A percentile compares a stretch with the other conserved stretches of the same genome.
Conservation (phyloP, 257 asterid species). For the Verbascum thapsus region DNA sequence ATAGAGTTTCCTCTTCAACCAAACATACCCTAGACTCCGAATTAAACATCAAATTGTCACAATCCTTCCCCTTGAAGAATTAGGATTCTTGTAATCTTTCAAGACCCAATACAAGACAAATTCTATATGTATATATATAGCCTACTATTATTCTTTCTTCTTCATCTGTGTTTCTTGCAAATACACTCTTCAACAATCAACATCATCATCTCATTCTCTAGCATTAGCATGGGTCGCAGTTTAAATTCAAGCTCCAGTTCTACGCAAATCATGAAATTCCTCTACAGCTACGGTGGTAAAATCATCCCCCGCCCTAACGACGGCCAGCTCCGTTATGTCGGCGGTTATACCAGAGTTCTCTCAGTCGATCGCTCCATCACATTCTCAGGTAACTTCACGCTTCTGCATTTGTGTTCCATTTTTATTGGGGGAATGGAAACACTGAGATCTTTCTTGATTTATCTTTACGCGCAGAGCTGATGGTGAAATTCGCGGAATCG, state of each 20-base stretch:
- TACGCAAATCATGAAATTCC: constrained; percentile 49
- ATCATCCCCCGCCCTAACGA: constrained; percentile 66
- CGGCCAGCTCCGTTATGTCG: constrained; percentile 74
- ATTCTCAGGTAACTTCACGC: constrained; percentile 36
- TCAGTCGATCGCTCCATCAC: constrained; percentile 52
- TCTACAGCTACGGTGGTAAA: constrained; percentile 82
- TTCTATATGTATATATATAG: too few species aligned
- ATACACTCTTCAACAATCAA: too few species aligned
- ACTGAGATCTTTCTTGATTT: not conserved
- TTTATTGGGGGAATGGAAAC: not conserved
- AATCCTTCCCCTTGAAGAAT: too few species aligned
- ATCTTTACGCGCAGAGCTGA: constrained; percentile 56
- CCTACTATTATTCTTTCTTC: too few species aligned
- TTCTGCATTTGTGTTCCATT: not conserved
- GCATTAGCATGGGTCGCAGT: constrained; percentile 37
- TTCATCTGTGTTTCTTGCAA: too few species aligned
- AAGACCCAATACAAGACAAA: too few species aligned
- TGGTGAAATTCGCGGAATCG: constrained; percentile 75
- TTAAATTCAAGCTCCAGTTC: constrained; percentile 24
- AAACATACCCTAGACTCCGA: too few species aligned
- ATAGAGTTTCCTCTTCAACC: too few species aligned
- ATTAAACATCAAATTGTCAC: too few species aligned
- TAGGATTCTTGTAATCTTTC: too few species aligned
- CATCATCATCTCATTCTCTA: not conserved
- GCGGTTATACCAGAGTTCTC: constrained; percentile 80